These are phyloP conservation scores for Bipolaris zeicola DNA, from an alignment of 2,329 filamentous ascomycete genomes.

Conservation along the genomic window DNA sequence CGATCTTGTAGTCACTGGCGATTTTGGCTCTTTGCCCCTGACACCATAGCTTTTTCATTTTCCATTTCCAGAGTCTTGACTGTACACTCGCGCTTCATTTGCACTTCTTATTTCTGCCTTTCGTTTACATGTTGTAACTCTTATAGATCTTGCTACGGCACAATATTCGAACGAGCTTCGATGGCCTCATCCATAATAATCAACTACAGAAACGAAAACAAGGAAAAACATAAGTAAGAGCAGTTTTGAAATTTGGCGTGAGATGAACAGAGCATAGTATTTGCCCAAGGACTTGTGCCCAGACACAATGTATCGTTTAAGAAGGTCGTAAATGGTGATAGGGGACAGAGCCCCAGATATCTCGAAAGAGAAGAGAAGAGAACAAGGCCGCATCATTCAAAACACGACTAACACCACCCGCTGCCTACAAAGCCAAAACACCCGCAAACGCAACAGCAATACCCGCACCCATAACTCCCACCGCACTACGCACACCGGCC, in stretches of 20 bases:
- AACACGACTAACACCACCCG: neutral
- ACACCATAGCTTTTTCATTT: neutral
- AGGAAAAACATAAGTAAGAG: neutral
- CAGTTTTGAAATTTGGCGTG: neutral
- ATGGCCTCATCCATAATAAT: constrained; percentile 2
- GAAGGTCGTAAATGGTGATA: neutral
- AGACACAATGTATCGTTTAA: neutral
- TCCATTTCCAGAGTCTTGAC: neutral
- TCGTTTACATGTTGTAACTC: neutral
- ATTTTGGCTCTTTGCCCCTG: constrained; percentile 2
- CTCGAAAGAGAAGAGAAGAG: neutral
- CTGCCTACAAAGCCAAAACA: constrained; percentile 27
- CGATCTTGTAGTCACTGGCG: constrained; percentile 12
- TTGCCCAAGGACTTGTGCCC: neutral
- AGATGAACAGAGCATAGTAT: neutral
- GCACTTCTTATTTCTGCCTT: neutral
- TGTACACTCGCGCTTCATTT: neutral
- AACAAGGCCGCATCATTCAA: neutral
- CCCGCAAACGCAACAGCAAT: constrained; percentile 29
- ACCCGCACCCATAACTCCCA: constrained; percentile 22
- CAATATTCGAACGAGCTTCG: neutral
- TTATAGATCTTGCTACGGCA: neutral
- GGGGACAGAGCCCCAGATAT: neutral
- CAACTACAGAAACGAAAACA: constrained; percentile 1
- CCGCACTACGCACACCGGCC: constrained; percentile 7